Evolutionary conservation across 805 yeast species (phyloP).

Genomic region (Pichia californica): DNA sequence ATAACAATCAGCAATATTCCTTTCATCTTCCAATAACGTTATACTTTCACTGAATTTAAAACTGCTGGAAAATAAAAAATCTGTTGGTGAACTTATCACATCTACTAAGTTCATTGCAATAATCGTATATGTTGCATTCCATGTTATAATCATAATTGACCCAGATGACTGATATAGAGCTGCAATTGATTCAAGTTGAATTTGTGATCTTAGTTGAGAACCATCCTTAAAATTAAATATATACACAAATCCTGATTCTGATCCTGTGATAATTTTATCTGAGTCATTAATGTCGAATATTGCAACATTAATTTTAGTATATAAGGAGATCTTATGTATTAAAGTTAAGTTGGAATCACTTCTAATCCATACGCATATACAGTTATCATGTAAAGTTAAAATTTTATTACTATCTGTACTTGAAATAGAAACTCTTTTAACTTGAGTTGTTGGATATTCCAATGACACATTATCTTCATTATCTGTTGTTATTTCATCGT

Average conservation of each 20-base stretch:
- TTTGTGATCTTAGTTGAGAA: background rate
- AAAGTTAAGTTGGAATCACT: slow-evolving; percentile 20
- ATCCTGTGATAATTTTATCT: slow-evolving; percentile 41
- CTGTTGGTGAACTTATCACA: slow-evolving; percentile 9
- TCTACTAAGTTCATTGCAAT: slow-evolving; percentile 22
- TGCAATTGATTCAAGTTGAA: slow-evolving; percentile 16
- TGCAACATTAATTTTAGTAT: slow-evolving; percentile 34
- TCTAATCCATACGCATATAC: slow-evolving; percentile 9
- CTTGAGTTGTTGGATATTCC: slow-evolving; percentile 2
- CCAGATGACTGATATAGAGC: slow-evolving; percentile 21
- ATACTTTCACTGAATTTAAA: background rate
- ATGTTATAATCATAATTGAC: slow-evolving; percentile 19
- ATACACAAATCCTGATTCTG: slow-evolving; percentile 46
- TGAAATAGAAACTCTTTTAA: slow-evolving; percentile 1
- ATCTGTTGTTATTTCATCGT: background rate
- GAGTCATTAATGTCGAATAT: slow-evolving; percentile 36
- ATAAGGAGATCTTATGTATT: slow-evolving; percentile 26
- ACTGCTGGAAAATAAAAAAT: slow-evolving; percentile 7
- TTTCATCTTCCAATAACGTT: background rate
- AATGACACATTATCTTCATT: background rate
- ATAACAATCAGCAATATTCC: slow-evolving; percentile 16
- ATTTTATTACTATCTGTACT: background rate
- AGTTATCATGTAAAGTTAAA: slow-evolving; percentile 10
- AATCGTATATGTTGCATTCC: slow-evolving; percentile 18
- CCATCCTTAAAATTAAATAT: background rate